Percentiles rank a stretch among this genome's conserved stretches.
Evolutionary conservation across 2,329 filamentous ascomycete genomes (phyloP).

Genomic region (Colletotrichum shisoi): DNA sequence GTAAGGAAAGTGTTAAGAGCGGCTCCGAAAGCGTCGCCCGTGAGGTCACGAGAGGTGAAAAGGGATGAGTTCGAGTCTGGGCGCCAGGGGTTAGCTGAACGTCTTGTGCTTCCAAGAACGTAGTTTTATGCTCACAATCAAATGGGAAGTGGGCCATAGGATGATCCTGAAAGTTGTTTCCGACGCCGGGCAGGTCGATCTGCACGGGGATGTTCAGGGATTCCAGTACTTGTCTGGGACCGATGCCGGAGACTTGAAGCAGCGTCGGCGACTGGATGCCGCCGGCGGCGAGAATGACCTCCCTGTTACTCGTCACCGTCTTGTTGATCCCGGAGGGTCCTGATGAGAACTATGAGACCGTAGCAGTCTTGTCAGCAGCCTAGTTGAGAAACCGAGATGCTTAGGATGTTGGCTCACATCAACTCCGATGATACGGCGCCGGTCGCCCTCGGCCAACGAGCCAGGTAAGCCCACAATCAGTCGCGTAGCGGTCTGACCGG

Average conservation of each 20-base stretch:
- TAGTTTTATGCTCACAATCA: constrained; percentile 41
- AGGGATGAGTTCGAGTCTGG: constrained; percentile 30
- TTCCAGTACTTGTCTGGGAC: constrained; percentile 44
- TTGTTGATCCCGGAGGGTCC: constrained; percentile 17
- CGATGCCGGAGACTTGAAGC: constrained; percentile 54
- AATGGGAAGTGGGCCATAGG: constrained; percentile 41
- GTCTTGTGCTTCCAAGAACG: constrained; percentile 13
- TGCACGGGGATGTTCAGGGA: constrained; percentile 44
- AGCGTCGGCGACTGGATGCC: constrained; percentile 54
- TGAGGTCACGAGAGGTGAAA: constrained; percentile 27
- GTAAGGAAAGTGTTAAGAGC: constrained; percentile 21
- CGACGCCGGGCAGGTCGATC: constrained; percentile 47
- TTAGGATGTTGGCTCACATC: constrained; percentile 46
- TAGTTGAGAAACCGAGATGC: neutral
- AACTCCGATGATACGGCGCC: constrained; percentile 47
- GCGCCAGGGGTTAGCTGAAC: neutral
- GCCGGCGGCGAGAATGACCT: constrained; percentile 55
- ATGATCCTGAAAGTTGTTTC: constrained; percentile 48
- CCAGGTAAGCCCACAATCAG: constrained; percentile 44
- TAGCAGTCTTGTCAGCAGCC: neutral
- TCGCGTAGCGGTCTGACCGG: constrained; percentile 51
- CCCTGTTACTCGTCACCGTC: constrained; percentile 43
- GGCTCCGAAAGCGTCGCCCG: constrained; percentile 16
- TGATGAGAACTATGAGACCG: constrained; percentile 15
- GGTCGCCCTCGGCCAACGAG: constrained; percentile 22